phyloP scores from a whole-genome alignment of 179 eudicot genomes.

The Drosera spatulata region DNA sequence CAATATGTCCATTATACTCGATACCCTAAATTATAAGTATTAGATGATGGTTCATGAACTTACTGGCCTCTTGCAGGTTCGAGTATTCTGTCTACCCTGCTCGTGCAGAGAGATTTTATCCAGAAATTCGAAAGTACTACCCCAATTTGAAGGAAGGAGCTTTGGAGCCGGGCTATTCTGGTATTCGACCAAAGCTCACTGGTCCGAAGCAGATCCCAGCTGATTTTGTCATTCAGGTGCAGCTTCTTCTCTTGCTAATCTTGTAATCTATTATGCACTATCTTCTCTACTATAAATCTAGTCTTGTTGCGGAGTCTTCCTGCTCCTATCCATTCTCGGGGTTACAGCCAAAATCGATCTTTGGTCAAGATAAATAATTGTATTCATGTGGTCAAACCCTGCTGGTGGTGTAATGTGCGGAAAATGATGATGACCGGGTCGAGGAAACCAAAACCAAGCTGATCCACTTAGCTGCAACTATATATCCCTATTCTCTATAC shows the following conservation, averaged over 20 bases:
- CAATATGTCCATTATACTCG: background rate
- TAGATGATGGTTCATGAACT: background rate
- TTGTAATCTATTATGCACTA: background rate
- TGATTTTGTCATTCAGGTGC: slow-evolving; percentile 47
- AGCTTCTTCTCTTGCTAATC: background rate
- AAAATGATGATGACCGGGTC: too few species aligned
- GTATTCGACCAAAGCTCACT: slow-evolving; percentile 43
- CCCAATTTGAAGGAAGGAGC: slow-evolving; percentile 32
- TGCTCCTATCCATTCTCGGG: too few species aligned
- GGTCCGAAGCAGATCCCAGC: slow-evolving; percentile 30
- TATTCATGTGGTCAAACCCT: too few species aligned
- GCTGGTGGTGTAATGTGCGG: too few species aligned
- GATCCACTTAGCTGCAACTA: too few species aligned
- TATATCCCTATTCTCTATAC: too few species aligned
- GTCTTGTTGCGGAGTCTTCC: too few species aligned
- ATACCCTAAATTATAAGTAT: too few species aligned
- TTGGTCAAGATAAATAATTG: too few species aligned
- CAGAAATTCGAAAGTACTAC: slow-evolving; percentile 56
- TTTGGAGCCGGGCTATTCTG: slow-evolving; percentile 44
- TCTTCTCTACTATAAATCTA: background rate
- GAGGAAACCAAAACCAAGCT: too few species aligned
- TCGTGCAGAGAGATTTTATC: slow-evolving; percentile 49
- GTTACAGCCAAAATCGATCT: too few species aligned
- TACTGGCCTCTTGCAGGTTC: slow-evolving; percentile 18
- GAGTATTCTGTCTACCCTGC: slow-evolving; percentile 53